These are phyloP conservation scores for Geoglossum cookeanum DNA, from an alignment of 2,329 filamentous ascomycete species.

Conservation along the genomic window DNA sequence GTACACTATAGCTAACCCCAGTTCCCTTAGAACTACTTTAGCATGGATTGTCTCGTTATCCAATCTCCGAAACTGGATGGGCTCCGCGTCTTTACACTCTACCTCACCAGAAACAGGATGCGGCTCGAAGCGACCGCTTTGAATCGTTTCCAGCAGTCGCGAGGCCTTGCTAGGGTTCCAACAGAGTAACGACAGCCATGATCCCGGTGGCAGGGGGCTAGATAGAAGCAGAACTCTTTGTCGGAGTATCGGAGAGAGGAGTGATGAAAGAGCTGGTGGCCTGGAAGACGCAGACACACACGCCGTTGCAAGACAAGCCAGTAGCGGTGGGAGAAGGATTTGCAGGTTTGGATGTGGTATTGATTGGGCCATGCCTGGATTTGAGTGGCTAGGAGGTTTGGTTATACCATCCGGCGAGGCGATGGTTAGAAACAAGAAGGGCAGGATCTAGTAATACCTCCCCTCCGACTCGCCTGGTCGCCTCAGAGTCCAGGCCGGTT, in stretches of 20 bases:
- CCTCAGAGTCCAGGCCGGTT: background rate
- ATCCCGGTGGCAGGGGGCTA: constrained; percentile 23
- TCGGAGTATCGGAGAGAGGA: constrained; percentile 43
- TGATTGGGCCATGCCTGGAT: constrained; percentile 29
- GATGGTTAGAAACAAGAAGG: too few species aligned
- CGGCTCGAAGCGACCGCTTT: constrained; percentile 36
- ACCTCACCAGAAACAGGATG: constrained; percentile 47
- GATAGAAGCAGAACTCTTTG: constrained; percentile 40
- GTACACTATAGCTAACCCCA: constrained; percentile 34
- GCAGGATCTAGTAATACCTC: background rate
- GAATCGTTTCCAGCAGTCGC: constrained; percentile 32
- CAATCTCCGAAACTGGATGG: constrained; percentile 35
- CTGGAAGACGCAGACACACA: constrained; percentile 33
- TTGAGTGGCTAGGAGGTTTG: background rate
- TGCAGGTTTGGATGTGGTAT: constrained; percentile 35
- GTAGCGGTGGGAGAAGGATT: constrained; percentile 38
- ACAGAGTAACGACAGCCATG: constrained; percentile 39
- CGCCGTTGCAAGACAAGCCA: constrained; percentile 43
- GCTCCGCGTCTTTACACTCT: constrained; percentile 37
- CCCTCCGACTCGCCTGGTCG: background rate
- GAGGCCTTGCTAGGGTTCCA: constrained; percentile 36
- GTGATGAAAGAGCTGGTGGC: constrained; percentile 38
- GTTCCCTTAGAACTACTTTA: constrained; percentile 33
- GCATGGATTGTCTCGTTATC: constrained; percentile 43
- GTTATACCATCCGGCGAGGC: too few species aligned